phyloP scores from a whole-genome alignment of 106 monocot species.

The Amphibolis antarctica region DNA sequence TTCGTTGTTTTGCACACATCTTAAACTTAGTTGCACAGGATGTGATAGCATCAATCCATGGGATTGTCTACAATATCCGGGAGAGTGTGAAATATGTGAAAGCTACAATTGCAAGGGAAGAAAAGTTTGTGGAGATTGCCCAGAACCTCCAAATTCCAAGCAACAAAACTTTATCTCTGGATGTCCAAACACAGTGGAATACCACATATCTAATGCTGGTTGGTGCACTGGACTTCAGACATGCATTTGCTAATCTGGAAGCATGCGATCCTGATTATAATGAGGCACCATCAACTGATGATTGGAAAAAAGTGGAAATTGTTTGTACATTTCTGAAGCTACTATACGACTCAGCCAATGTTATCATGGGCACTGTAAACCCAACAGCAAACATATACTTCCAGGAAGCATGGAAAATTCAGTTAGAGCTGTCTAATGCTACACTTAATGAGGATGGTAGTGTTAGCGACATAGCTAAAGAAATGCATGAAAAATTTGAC shows the following conservation, averaged over 20 bases:
- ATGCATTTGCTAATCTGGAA: constrained; percentile 17
- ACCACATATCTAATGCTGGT: constrained; percentile 26
- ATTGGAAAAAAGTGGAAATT: constrained; percentile 22
- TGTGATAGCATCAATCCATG: constrained; percentile 25
- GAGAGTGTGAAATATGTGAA: constrained; percentile 26
- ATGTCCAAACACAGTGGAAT: constrained; percentile 18
- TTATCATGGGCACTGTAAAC: background rate
- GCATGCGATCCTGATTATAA: constrained; percentile 16
- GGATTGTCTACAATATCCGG: constrained; percentile 22
- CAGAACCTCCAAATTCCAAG: constrained; percentile 6
- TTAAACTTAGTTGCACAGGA: constrained; percentile 19
- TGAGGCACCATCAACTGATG: constrained; percentile 16
- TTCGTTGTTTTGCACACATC: constrained; percentile 23
- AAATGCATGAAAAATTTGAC: constrained; percentile 25
- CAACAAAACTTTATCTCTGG: constrained; percentile 6
- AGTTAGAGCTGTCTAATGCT: constrained; percentile 18
- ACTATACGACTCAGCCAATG: constrained; percentile 17
- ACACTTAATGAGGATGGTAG: background rate
- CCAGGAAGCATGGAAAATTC: constrained; percentile 24
- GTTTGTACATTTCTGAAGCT: constrained; percentile 21
- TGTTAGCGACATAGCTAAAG: constrained; percentile 9
- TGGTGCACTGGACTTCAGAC: constrained; percentile 16
- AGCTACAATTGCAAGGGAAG: constrained; percentile 16
- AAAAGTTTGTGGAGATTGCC: constrained; percentile 19
- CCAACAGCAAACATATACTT: constrained; percentile 22